Conservation (phyloP, 768 basidiomycete species). For the Suillus luteus region DNA sequence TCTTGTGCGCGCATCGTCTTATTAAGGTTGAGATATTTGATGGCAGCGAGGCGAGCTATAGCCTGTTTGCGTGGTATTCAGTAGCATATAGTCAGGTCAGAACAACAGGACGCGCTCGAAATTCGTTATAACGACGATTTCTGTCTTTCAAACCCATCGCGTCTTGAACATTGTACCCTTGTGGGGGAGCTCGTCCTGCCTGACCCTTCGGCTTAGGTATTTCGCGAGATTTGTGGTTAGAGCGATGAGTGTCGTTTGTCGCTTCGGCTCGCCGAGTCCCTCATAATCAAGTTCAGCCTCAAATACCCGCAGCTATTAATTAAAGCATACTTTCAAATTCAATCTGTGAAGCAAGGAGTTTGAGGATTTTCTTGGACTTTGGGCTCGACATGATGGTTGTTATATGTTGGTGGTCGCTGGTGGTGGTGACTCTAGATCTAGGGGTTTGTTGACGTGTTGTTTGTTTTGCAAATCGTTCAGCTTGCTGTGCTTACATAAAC, state of each 20-base stretch:
- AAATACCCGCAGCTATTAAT: neutral
- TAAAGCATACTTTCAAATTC: neutral
- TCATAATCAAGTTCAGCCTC: neutral
- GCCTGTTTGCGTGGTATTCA: neutral
- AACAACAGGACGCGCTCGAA: neutral
- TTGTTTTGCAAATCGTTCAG: neutral
- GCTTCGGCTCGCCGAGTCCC: neutral
- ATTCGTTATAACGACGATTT: neutral
- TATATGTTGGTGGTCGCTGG: neutral
- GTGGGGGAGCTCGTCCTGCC: neutral
- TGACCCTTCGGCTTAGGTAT: neutral
- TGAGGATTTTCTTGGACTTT: neutral
- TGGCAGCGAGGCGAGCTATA: neutral
- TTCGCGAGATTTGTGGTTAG: neutral
- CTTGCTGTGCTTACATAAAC: too few species aligned
- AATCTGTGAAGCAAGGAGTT: neutral
- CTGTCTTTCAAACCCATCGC: neutral
- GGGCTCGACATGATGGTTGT: neutral
- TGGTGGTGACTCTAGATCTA: too few species aligned
- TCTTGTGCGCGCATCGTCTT: neutral
- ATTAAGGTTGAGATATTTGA: neutral
- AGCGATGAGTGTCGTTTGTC: neutral
- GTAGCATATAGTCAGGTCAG: neutral
- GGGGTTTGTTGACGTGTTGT: neutral
- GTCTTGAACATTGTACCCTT: neutral